These are phyloP conservation scores for Xylariaceae sp. DNA, from an alignment of 2,329 filamentous ascomycete species.

Conservation along the genomic window DNA sequence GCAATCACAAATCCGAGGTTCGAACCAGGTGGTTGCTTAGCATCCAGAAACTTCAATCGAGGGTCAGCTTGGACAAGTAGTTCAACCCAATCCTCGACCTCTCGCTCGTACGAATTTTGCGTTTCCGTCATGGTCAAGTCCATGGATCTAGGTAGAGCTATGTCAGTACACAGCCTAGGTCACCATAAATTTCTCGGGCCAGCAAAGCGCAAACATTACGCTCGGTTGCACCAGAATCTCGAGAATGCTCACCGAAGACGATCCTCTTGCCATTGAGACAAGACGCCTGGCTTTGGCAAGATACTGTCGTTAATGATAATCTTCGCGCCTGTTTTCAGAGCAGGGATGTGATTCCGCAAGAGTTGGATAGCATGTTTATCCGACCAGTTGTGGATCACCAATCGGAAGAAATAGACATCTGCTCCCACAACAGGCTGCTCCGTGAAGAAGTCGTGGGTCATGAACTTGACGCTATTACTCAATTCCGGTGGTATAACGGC, in stretches of 20 bases:
- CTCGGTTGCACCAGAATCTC: too few relatives aligned
- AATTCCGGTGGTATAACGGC: constrained; percentile 4
- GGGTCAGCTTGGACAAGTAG: constrained; percentile 18
- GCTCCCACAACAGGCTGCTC: constrained; percentile 8
- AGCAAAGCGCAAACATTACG: too few relatives aligned
- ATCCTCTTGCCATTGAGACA: constrained; percentile 17
- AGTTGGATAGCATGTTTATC: constrained; percentile 14
- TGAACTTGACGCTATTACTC: constrained; percentile 7
- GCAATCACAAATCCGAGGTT: constrained; percentile 19
- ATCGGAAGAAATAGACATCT: constrained; percentile 15
- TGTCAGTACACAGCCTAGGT: too few relatives aligned
- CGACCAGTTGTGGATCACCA: constrained; percentile 18
- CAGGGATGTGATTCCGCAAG: constrained; percentile 8
- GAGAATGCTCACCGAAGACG: constrained; percentile 19
- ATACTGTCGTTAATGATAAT: constrained; percentile 26
- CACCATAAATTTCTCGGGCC: too few relatives aligned
- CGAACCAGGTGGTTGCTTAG: constrained; percentile 17
- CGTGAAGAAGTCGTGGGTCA: constrained; percentile 11
- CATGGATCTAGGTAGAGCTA: too few relatives aligned
- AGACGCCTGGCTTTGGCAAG: constrained; percentile 7
- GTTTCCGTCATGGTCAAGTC: constrained; percentile 25
- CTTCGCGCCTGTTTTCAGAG: constrained; percentile 30
- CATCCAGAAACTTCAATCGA: constrained; percentile 21
- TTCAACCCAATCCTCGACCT: constrained; percentile 23
- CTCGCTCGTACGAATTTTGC: constrained; percentile 25